Evolutionary conservation across 2,329 filamentous ascomycete genomes (phyloP), one percentile per base, ranked within the genome.

Genomic region (Fusarium ambrosium): DNA sequence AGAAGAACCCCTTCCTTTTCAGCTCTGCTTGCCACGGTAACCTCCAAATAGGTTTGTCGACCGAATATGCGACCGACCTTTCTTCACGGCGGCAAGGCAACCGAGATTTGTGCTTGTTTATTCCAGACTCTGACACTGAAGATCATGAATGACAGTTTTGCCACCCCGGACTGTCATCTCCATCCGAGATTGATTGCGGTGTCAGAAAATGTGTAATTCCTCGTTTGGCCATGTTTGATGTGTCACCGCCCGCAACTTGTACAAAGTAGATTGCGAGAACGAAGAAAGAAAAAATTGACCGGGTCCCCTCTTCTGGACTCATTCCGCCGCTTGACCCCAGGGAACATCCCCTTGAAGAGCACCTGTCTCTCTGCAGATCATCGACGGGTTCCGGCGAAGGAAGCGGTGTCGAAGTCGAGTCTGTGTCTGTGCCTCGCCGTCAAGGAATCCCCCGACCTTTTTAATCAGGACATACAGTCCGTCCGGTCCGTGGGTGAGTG

Each of bases 341-440:
- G 53, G 62, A 43, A 45, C 11, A 43, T 36, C 60, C 64, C 58
- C 27, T 69, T 62, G 62, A 58, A 58, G 43, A 48, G 20, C 53
- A 56, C 66, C 64, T 68, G 72, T 62, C 45, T 37, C 53, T n/a
- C 37, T 69, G 72, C 71, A 74, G 75, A 75, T 78, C 77, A 69
- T 68, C 62, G 66, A 77, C 63, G 66, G 66, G 64, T 48, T 48
- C 43, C 18, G 48, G 18, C 37, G 22, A 69, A 69, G 69, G 62
- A 75, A 77, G 77, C 77, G 77, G 75, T 78, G 77, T 77, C 77
- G 43, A 70, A 22, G 20, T 32, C n/a, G 69, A 22, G 20, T 32
- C 11, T 13, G 51, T 48, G 45, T 48, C 22, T n/a, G 27, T 27
- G 27, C 24, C 20, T 60, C 41, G 41, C 41, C 48, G 60, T 53